phyloP scores from a whole-genome alignment of 1,139 yeast genomes.

The Hemisphaericaspora xylofermentans region DNA sequence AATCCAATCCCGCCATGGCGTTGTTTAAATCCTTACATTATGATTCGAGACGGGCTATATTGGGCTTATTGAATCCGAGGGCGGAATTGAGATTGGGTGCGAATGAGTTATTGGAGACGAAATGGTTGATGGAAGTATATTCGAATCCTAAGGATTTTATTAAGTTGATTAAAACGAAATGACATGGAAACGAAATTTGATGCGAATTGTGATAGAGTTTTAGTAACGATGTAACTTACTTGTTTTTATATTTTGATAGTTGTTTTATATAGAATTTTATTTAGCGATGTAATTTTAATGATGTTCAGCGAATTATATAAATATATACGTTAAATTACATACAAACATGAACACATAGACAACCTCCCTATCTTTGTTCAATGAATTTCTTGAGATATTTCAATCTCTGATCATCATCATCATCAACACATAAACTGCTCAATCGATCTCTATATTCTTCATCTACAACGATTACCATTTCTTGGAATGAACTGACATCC shows the following conservation, averaged over 20 bases:
- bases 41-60: constrained; percentile 35
- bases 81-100: constrained; percentile 24
- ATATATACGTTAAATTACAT: background rate
- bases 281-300: too few species aligned
- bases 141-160: constrained; percentile 43
- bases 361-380: background rate
- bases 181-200: background rate
- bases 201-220: background rate
- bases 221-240: background rate
- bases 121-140: constrained; percentile 45
- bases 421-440: background rate
- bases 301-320: constrained; percentile 5
- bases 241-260: too few species aligned
- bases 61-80: constrained; percentile 37
- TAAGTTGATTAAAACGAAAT: constrained; percentile 13
- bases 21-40: constrained; percentile 40
- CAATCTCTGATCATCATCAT: background rate
- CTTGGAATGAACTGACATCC: too few species aligned
- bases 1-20: constrained; percentile 31
- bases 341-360: background rate
- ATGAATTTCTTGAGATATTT: background rate
- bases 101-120: constrained; percentile 29
- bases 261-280: too few species aligned
- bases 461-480: too few species aligned
- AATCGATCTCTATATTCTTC: too few species aligned